A percentile compares a stretch with the other conserved stretches of the same genome.
Evolutionary conservation across 371 early-diverging fungal species (phyloP).

Genomic region (Mucor indicus): DNA sequence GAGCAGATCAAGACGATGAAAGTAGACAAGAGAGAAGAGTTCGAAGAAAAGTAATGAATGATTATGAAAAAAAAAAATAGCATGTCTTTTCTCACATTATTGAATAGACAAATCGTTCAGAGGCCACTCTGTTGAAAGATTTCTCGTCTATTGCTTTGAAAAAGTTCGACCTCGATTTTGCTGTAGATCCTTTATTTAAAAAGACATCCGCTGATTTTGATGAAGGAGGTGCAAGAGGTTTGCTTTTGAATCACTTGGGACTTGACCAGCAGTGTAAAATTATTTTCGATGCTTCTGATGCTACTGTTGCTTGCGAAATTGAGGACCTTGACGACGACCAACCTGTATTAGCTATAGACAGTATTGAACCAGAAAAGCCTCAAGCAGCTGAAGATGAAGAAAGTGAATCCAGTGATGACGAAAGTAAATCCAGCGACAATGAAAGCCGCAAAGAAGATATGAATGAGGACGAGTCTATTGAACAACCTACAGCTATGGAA

Average conservation of each 20-base stretch:
- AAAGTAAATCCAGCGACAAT: no score
- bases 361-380: slow-evolving; percentile 3
- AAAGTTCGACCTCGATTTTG: slow-evolving; percentile 88
- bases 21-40: slow-evolving; percentile 45
- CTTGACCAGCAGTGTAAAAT: slow-evolving; percentile 83
- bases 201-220: slow-evolving; percentile 98
- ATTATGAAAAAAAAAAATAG: neutral
- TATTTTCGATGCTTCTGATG: slow-evolving; percentile 93
- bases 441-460: neutral
- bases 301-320: slow-evolving; percentile 39
- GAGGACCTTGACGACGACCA: slow-evolving; percentile 33
- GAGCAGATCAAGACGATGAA: slow-evolving; percentile 50
- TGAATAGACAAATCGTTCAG: slow-evolving; percentile 40
- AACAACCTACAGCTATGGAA: slow-evolving; percentile 2
- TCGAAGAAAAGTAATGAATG: slow-evolving; percentile 36
- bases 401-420: neutral
- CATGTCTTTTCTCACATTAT: neutral
- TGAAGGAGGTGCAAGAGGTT: slow-evolving; percentile 95
- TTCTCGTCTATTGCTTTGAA: slow-evolving; percentile 76
- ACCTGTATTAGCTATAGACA: slow-evolving; percentile 8
- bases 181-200: slow-evolving; percentile 95
- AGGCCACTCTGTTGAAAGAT: slow-evolving; percentile 81
- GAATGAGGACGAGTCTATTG: slow-evolving; percentile 8
- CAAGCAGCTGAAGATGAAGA: slow-evolving; percentile 3
- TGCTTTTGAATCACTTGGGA: slow-evolving; percentile 84